Evolutionary conservation across 305 asterid genomes (phyloP), one percentile per base, ranked within the genome.

Genomic region (Rubia balearica): DNA sequence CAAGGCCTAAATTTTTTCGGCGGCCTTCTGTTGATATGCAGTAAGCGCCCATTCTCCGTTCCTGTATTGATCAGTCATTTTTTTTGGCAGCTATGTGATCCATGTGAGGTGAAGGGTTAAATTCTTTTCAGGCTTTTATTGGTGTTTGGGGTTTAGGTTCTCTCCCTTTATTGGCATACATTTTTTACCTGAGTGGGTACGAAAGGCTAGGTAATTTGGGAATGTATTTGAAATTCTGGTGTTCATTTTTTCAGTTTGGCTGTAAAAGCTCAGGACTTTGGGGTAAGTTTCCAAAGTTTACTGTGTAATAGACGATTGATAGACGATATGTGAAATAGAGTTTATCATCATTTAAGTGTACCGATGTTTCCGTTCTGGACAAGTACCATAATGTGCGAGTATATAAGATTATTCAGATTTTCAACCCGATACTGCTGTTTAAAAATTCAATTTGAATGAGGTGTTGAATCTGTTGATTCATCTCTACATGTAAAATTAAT

Each of bases 1-100:
- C 24, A 24, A 72, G 79, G 80, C 77, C 70, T 57, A 69, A 65
- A 36, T 64, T 79, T 78, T 71, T 71, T 40, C 51, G 13, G 46
- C 43, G 68, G 71, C 77, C 82, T 70, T 53, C 55, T 30, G 57
- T 42, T 66, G 59, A 56, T 62, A 27, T 71, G 36, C 42, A 59
- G 63, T 55, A 27, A 67, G 36, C 42, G 46, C 74, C 79, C 38
- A 40, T 62, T 68, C 42, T 48, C 63, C 17, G 11, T 30, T 27
- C 48, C 68, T 42, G 53, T 36, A 64, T 51, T 64, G 46, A 66
- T 45, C 36, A 22, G 63, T 17, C 65, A 40, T 59, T 72, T 40
- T 24, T 71, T 60, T 69, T 49, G 56, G 41, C 71, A 69, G 69
- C 40, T 59, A 63, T 43, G 57, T 63, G 68, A 62, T 70, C 53